Conservation (phyloP, 106 monocot species). For the Dendrobium chrysotoxum region DNA sequence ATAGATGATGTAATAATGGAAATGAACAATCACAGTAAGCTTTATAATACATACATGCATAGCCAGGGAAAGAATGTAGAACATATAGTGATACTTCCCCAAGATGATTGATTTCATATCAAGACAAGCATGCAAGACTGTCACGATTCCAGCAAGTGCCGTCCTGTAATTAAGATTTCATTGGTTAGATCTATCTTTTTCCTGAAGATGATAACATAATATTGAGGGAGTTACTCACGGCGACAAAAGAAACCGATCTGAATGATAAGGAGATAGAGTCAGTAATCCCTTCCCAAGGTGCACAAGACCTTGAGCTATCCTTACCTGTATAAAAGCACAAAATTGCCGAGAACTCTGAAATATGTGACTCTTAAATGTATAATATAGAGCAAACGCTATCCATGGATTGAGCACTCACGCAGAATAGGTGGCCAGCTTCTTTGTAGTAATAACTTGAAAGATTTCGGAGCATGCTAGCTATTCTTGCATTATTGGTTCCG, state of each 20-base stretch:
- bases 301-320: slow-evolving; percentile 96
- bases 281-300: slow-evolving; percentile 95
- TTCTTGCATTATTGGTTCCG: slow-evolving; percentile 94
- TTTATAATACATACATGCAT: slow-evolving; percentile 62
- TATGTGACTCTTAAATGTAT: not conserved
- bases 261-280: slow-evolving; percentile 93
- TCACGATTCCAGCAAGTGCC: slow-evolving; percentile 79
- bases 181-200: not conserved
- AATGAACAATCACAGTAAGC: not conserved
- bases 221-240: slow-evolving; percentile 45
- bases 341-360: not conserved
- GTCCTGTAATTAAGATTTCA: slow-evolving; percentile 33
- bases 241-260: slow-evolving; percentile 84
- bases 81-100: slow-evolving; percentile 93
- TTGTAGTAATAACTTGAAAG: slow-evolving; percentile 99
- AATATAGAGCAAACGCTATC: not conserved
- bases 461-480: slow-evolving; percentile 95
- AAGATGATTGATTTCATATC: slow-evolving; percentile 84
- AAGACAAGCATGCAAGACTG: slow-evolving; percentile 76
- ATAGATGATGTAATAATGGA: not conserved
- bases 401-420: slow-evolving; percentile 41
- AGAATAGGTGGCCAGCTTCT: slow-evolving; percentile 95
- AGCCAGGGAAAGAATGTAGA: slow-evolving; percentile 78
- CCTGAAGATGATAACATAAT: not conserved
- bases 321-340: slow-evolving; percentile 47